Evolutionary conservation across 306 rosid species (phyloP), one percentile per base, ranked within the genome.

Genomic region (Rubus parviflorus): DNA sequence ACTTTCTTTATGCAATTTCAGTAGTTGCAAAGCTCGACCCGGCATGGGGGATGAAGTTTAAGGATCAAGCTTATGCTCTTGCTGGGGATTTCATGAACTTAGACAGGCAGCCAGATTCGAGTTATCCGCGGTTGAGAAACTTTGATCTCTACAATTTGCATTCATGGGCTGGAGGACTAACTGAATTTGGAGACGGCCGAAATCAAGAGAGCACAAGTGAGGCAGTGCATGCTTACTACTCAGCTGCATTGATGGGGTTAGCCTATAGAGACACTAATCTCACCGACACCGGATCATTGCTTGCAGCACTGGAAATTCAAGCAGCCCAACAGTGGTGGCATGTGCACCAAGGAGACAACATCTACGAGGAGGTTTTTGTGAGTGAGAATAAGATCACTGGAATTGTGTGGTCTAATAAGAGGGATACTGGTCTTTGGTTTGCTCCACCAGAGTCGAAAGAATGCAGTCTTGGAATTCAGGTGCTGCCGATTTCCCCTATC

Each of bases 171-270:
- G 86, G 87, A 25, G 97, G 93, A 6, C 61, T 91, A 72, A 79
- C 88, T 12, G 97, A 87, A 73, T 89, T 87, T 49, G 68, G 68
- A 0, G 97, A 89, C 52, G 93, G 93, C 48, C 80, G 97, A 67
- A 87, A 89, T 23, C 92, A 91, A 56, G 93, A 89, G 84, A 89
- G 97, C 78, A 80, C 93, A 6, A 89, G 97, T 30, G 93, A 91
- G 72, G 90, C 93, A 1, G 82, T 91, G 8, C 81, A 83, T 80
- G 93, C 87, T 7, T 91, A 91, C 47, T 91, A 91, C 47, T 79
- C 97, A 4, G 92, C 97, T 17, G 86, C 92, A 8, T 80, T 91
- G 80, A 49, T 89, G 87, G 90, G 97, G 7, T 3, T 83, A 47
- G 92, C 89, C 11, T 89, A 89, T 45, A 88, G 86, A 65, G 97